Conservation (phyloP, 2,329 filamentous ascomycete species). For the Penicillium olsonii region DNA sequence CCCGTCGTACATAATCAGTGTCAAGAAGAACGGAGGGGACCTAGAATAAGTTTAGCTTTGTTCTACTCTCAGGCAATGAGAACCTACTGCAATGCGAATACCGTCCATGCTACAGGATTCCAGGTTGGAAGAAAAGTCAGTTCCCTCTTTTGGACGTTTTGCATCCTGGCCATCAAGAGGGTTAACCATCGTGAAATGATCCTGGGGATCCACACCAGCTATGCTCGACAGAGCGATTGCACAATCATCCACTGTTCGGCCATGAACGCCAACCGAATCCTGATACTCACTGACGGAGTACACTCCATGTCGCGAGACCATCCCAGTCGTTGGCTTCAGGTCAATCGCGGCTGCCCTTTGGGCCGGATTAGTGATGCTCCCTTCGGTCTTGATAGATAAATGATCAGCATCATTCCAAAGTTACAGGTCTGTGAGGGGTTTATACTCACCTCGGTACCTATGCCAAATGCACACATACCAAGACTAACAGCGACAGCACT, state of each 20-base stretch:
- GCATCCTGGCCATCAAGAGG: not conserved
- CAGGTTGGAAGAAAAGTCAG: too few species aligned
- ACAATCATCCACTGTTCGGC: not conserved
- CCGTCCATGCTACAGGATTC: too few species aligned
- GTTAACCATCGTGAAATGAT: too few species aligned
- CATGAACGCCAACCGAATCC: not conserved
- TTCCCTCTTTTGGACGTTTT: too few species aligned
- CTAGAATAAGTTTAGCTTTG: too few species aligned
- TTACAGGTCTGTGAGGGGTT: too few species aligned
- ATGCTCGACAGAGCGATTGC: not conserved
- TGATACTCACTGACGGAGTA: constrained; percentile 58
- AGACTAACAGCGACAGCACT: constrained; percentile 62
- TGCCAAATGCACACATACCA: constrained; percentile 56
- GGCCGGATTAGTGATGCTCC: constrained; percentile 49
- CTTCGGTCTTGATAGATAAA: not conserved
- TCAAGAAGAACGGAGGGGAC: too few species aligned
- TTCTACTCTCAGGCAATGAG: too few species aligned
- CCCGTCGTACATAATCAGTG: too few species aligned
- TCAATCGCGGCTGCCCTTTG: constrained; percentile 63
- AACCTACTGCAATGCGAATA: too few species aligned
- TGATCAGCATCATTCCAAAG: not conserved
- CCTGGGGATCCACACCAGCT: not conserved
- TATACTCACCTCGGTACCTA: constrained; percentile 56
- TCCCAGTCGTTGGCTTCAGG: constrained; percentile 67
- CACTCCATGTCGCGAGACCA: constrained; percentile 61